A percentile compares a stretch with the other conserved stretches of the same genome.
Evolutionary conservation across 1,284 basidiomycete species (phyloP).

Genomic region (Trichosporon faecale): DNA sequence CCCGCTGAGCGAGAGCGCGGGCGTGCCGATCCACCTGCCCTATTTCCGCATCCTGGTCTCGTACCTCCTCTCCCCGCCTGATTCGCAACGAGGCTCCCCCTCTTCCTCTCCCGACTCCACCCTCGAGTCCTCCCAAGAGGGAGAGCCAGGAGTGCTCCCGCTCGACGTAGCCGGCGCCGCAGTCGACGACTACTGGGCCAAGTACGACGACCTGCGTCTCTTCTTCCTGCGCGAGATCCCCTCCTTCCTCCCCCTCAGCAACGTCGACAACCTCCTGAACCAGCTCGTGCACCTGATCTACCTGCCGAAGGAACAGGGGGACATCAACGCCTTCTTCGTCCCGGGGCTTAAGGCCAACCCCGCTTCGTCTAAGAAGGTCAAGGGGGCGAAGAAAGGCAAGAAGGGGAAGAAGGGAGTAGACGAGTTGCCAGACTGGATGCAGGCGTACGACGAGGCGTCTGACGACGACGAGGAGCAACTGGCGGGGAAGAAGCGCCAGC

Average conservation of each 20-base stretch:
- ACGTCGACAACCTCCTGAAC: constrained; percentile 65
- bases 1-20: constrained; percentile 67
- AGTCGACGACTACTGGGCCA: constrained; percentile 52
- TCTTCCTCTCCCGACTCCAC: constrained; percentile 12
- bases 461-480: constrained; percentile 57
- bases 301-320: constrained; percentile 71
- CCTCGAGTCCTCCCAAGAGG: no score
- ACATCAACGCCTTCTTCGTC: constrained; percentile 85
- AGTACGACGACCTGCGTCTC: constrained; percentile 75
- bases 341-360: constrained; percentile 62
- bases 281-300: constrained; percentile 74
- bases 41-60: constrained; percentile 47
- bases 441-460: constrained; percentile 45
- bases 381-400: constrained; percentile 46
- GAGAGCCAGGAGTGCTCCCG: constrained; percentile 56
- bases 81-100: constrained; percentile 40
- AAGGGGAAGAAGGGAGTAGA: constrained; percentile 37
- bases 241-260: constrained; percentile 34
- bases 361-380: constrained; percentile 44
- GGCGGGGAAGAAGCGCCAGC: constrained; percentile 29
- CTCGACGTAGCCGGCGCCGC: constrained; percentile 58
- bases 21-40: constrained; percentile 44
- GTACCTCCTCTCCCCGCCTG: constrained; percentile 38
- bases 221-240: constrained; percentile 83
- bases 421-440: constrained; percentile 51